phyloP scores from a whole-genome alignment of 441 rosid genomes.

The Rhodomyrtus psidioides region DNA sequence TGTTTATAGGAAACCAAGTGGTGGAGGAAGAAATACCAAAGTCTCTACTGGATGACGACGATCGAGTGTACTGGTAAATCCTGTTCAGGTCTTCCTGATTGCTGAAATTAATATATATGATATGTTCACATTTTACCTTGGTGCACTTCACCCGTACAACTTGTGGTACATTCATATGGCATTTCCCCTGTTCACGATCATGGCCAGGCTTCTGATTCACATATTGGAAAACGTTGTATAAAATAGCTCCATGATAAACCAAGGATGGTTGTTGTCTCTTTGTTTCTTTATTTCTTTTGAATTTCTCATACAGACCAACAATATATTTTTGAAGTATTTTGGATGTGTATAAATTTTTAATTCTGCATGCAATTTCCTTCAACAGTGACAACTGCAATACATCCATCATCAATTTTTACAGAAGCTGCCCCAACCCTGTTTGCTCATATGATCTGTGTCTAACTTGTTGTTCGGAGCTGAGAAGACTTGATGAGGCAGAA shows the following conservation, averaged over 20 bases:
- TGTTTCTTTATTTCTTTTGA: background rate
- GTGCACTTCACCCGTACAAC: background rate
- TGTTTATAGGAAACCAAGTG: conserved; percentile 25
- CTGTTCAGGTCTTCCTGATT: background rate
- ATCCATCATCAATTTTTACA: background rate
- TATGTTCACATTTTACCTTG: background rate
- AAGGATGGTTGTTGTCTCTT: background rate
- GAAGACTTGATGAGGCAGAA: background rate
- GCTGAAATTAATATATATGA: background rate
- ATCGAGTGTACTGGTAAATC: conserved; percentile 45
- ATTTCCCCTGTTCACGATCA: background rate
- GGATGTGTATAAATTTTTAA: background rate
- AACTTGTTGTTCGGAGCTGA: background rate
- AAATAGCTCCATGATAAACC: background rate
- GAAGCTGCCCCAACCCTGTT: background rate
- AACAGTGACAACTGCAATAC: conserved; percentile 2
- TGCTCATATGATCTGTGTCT: conserved; percentile 1
- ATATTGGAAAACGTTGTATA: background rate
- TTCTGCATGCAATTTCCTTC: background rate
- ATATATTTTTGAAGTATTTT: background rate
- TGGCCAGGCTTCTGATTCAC: background rate
- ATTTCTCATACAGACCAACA: background rate
- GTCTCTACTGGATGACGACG: conserved; percentile 35
- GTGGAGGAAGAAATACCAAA: conserved; percentile 22
- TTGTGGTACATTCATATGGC: background rate